A percentile compares a stretch with the other conserved stretches of the same genome.
Conservation (phyloP, 2,329 filamentous ascomycete species). For the Trichoderma hamatum region DNA sequence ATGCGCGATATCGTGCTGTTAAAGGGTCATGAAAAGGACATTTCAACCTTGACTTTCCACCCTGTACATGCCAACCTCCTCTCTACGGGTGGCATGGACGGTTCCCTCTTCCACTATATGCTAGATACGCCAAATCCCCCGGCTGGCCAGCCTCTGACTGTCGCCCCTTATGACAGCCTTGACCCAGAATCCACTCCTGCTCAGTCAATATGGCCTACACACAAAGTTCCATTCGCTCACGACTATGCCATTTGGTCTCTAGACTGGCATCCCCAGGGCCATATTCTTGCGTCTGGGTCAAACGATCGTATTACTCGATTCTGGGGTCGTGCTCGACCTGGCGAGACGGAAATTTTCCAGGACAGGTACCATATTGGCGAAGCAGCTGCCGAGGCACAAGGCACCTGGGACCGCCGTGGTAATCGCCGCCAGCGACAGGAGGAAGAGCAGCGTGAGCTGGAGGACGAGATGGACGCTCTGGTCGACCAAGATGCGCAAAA, state of each 20-base stretch:
- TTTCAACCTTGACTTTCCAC: slow-evolving; percentile 91
- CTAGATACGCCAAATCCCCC: slow-evolving; percentile 92
- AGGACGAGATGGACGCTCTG: slow-evolving; percentile 90
- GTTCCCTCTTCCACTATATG: slow-evolving; percentile 90
- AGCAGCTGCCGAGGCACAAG: slow-evolving; percentile 87
- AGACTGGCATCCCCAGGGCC: slow-evolving; percentile 95
- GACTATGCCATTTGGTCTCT: slow-evolving; percentile 97
- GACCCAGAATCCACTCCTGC: slow-evolving; percentile 79
- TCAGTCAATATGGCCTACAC: slow-evolving; percentile 90
- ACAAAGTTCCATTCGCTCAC: slow-evolving; percentile 84
- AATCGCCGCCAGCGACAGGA: slow-evolving; percentile 79
- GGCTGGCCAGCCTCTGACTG: slow-evolving; percentile 66
- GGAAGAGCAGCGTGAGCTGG: slow-evolving; percentile 89
- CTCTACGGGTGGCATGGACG: slow-evolving; percentile 87
- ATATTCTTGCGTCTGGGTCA: slow-evolving; percentile 91
- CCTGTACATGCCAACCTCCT: slow-evolving; percentile 87
- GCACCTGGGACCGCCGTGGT: slow-evolving; percentile 86
- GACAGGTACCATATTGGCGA: slow-evolving; percentile 97
- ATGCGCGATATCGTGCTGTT: slow-evolving; percentile 97
- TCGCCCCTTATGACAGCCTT: slow-evolving; percentile 82
- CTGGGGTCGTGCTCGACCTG: slow-evolving; percentile 89
- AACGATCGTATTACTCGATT: slow-evolving; percentile 97
- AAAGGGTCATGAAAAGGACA: slow-evolving; percentile 93
- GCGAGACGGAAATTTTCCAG: slow-evolving; percentile 81
- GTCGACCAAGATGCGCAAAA: slow-evolving; percentile 81